Evolutionary conservation across 768 basidiomycete genomes (phyloP).

Genomic region (Lactarius hatsudake): DNA sequence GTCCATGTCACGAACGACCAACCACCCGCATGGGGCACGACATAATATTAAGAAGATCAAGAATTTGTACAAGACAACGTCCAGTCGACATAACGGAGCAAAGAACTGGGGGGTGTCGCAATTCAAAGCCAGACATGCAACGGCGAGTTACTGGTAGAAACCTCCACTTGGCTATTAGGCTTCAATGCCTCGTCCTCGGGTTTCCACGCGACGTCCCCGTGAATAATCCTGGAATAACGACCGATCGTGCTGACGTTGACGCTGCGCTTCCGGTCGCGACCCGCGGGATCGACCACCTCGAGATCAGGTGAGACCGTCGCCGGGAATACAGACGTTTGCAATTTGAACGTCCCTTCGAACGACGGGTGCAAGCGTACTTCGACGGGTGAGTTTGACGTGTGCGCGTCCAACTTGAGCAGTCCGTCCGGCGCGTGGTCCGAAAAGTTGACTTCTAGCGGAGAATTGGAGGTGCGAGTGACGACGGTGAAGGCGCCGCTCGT

Average conservation of each 20-base stretch:
- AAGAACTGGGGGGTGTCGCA: neutral
- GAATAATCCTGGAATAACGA: neutral
- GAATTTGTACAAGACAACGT: neutral
- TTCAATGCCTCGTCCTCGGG: conserved; percentile 10
- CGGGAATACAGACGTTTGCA: conserved; percentile 11
- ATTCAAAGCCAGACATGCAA: conserved; percentile 3
- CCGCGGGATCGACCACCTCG: conserved; percentile 17
- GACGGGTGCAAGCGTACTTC: conserved; percentile 13
- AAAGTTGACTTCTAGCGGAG: conserved; percentile 10
- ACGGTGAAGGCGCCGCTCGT: conserved; percentile 9
- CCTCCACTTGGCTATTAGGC: conserved; percentile 2
- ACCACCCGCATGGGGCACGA: neutral
- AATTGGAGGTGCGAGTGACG: conserved; percentile 13
- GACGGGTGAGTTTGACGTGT: conserved; percentile 19
- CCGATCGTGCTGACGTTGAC: conserved; percentile 14
- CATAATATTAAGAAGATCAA: neutral
- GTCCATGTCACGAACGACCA: neutral
- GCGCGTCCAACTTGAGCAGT: conserved; percentile 4
- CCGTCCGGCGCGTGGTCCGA: conserved; percentile 6
- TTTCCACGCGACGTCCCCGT: conserved; percentile 9
- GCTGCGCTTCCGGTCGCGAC: conserved; percentile 13
- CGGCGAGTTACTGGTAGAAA: conserved; percentile 19
- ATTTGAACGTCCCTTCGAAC: conserved; percentile 16
- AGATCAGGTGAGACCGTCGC: neutral
- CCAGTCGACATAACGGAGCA: neutral